Evolutionary conservation across 257 asterid species (phyloP), one percentile per base, ranked within the genome.

Genomic region (Jaltomata sinuosa): DNA sequence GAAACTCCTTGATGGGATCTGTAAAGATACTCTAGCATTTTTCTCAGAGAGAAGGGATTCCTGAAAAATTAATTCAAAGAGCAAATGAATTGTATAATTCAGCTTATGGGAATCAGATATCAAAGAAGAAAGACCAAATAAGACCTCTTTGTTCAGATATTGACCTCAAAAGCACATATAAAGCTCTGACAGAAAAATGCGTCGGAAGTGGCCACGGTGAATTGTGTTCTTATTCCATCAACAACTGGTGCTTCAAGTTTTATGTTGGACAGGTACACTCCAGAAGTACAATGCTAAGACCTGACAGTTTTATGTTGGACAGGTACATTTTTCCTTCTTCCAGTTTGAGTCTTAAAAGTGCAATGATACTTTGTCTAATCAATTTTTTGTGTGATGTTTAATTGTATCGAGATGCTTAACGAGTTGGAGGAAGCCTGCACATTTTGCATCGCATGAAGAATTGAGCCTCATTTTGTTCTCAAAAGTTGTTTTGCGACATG

Each of bases 241-340:
- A 90, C 97, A n/a, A 92, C 93, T 54, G 97, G 96, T 42, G 89
- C 91, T 85, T 96, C 99, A 31, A 92, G 94, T 52, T 97, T 96
- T 96, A 96, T 69, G 84, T 96, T 49, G 99, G 98, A 55, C 92
- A 94, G 99, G 98, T 96, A 93, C 18, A 38, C 79, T n/a, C n/a
- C n/a, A n/a, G n/a, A n/a, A n/a, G n/a, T n/a, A n/a, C n/a, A n/a
- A n/a, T n/a, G n/a, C n/a, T n/a, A n/a, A n/a, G n/a, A n/a, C n/a
- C n/a, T n/a, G n/a, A n/a, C n/a, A 92, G 94, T 52, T 97, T 96
- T 96, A 96, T 69, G 84, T 96, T 49, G 99, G 98, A 55, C 92
- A 94, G 99, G 98, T 96, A 93, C 18, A 38, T 32, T 32, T 32
- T 32, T 32, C 36, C 36, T 32, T 32, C 36, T 32, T 32, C 36